Evolutionary conservation across 805 yeast genomes (phyloP).

Genomic region (Metschnikowia noctiluminum): DNA sequence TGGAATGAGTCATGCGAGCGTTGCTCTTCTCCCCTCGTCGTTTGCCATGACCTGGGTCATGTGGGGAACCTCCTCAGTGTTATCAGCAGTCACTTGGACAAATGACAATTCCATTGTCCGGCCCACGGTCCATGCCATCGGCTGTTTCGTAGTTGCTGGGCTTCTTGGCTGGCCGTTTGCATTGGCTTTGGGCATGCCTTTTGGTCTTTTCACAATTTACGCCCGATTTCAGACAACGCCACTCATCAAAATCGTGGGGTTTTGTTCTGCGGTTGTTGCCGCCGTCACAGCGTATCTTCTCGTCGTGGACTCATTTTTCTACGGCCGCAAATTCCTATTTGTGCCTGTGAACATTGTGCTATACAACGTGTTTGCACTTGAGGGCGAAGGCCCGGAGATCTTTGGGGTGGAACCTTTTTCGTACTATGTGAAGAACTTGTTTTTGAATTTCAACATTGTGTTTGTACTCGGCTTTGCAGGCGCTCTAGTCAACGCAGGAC

Average conservation of each 20-base stretch:
- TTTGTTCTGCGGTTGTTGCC: slow-evolving; percentile 13
- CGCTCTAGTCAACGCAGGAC: slow-evolving; percentile 23
- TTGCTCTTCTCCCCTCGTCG: slow-evolving; percentile 80
- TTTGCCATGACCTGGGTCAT: slow-evolving; percentile 55
- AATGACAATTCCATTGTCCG: slow-evolving; percentile 7
- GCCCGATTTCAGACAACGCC: slow-evolving; percentile 14
- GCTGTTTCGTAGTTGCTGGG: slow-evolving; percentile 62
- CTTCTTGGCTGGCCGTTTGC: slow-evolving; percentile 91
- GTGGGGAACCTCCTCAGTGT: slow-evolving; percentile 40
- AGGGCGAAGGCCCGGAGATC: slow-evolving; percentile 79
- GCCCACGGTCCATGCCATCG: slow-evolving; percentile 12
- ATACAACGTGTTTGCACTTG: slow-evolving; percentile 73
- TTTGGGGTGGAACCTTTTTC: slow-evolving; percentile 81
- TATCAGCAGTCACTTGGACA: slow-evolving; percentile 19
- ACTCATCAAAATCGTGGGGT: slow-evolving; percentile 10
- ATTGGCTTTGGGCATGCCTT: slow-evolving; percentile 60
- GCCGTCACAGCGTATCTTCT: slow-evolving; percentile 26
- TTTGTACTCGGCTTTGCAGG: slow-evolving; percentile 43
- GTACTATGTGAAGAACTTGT: slow-evolving; percentile 66
- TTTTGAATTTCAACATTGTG: slow-evolving; percentile 69
- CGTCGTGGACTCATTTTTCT: slow-evolving; percentile 58
- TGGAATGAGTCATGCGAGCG: slow-evolving; percentile 87
- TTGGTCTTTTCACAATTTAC: slow-evolving; percentile 38
- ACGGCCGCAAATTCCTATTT: slow-evolving; percentile 49
- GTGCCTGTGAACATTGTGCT: slow-evolving; percentile 81